Evolutionary conservation across 257 asterid genomes (phyloP).

Genomic region (Solanum neorickii): DNA sequence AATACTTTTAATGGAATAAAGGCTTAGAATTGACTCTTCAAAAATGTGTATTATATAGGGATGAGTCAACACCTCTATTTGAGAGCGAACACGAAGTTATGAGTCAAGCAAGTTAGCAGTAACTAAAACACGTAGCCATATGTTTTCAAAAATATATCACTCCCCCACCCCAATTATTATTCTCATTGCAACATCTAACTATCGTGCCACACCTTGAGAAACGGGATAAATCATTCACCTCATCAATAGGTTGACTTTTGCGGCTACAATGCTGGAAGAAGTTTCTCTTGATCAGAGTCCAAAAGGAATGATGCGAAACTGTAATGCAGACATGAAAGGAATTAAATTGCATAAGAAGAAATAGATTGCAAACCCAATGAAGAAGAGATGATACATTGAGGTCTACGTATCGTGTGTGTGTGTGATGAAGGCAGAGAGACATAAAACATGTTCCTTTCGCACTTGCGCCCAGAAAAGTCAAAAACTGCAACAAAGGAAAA

Average conservation of each 20-base stretch:
- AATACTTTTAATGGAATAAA: neutral
- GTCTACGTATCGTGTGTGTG: neutral
- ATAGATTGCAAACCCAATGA: neutral
- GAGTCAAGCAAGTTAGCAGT: neutral
- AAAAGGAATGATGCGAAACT: slow-evolving; percentile 49
- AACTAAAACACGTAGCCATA: neutral
- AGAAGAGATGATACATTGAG: neutral
- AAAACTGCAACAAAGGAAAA: slow-evolving; percentile 5
- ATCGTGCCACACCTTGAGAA: neutral
- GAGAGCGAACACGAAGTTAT: neutral
- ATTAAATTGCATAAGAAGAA: neutral
- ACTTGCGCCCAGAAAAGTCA: neutral
- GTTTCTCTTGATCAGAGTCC: slow-evolving; percentile 64
- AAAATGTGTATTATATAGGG: neutral
- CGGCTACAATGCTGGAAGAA: slow-evolving; percentile 62
- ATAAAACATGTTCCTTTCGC: neutral
- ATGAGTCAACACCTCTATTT: neutral
- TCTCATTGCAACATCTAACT: neutral
- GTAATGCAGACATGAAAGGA: slow-evolving; percentile 6
- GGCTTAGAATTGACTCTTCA: neutral
- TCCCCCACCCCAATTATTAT: neutral
- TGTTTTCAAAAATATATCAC: neutral
- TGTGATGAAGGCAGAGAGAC: neutral
- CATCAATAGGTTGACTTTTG: slow-evolving; percentile 70
- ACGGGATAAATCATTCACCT: slow-evolving; percentile 30